phyloP scores from a whole-genome alignment of 352 stramenopile species.

The Globisporangium yorkense region DNA sequence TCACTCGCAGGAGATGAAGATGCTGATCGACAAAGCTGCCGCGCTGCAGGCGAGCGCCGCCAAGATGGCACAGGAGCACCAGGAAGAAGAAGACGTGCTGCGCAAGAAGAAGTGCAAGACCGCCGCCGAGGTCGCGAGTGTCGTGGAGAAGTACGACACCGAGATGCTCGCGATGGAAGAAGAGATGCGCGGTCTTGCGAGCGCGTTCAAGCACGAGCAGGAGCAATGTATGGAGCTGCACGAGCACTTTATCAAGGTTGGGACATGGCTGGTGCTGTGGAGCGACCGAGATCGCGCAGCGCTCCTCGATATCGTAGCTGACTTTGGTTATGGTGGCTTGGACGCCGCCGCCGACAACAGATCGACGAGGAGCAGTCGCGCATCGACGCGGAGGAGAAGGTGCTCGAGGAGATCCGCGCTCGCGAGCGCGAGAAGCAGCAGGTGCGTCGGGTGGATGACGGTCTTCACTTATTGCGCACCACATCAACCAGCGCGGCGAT shows the following conservation, averaged over 20 bases:
- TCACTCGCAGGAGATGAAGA: constrained; percentile 76
- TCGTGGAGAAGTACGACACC: constrained; percentile 74
- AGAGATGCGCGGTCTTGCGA: constrained; percentile 43
- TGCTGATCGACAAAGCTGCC: constrained; percentile 47
- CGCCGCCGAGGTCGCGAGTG: constrained; percentile 53
- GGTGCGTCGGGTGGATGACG: constrained; percentile 21
- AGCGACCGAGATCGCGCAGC: too few relatives aligned
- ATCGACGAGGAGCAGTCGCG: constrained; percentile 83
- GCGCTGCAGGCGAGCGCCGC: constrained; percentile 44
- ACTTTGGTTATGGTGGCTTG: neutral
- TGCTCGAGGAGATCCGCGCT: constrained; percentile 63
- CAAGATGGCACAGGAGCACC: constrained; percentile 79
- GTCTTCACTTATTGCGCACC: too few relatives aligned
- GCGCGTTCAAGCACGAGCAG: constrained; percentile 37
- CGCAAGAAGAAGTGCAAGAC: constrained; percentile 83
- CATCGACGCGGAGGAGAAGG: constrained; percentile 74
- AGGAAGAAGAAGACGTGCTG: constrained; percentile 71
- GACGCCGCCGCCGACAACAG: constrained; percentile 8
- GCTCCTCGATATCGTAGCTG: neutral
- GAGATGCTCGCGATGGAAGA: constrained; percentile 65
- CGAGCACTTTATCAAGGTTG: constrained; percentile 79
- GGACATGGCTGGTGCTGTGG: neutral
- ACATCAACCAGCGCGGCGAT: too few relatives aligned
- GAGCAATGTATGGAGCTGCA: constrained; percentile 65
- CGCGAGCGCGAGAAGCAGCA: constrained; percentile 70